Conservation (phyloP, 2,329 filamentous ascomycete genomes). For the Calonectria montana region DNA sequence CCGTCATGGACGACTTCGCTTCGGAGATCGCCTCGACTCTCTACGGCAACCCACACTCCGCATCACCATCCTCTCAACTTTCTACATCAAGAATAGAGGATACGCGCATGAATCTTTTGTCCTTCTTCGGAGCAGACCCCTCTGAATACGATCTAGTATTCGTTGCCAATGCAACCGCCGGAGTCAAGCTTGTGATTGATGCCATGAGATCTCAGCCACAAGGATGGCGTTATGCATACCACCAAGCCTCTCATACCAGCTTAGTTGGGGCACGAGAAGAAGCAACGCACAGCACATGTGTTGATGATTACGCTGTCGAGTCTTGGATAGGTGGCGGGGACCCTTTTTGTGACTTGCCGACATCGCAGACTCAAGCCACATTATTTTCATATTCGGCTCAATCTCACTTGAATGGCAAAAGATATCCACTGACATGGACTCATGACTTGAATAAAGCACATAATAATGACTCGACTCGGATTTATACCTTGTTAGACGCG, state of each 20-base stretch:
- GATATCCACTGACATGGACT: conserved; percentile 79
- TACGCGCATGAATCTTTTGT: conserved; percentile 75
- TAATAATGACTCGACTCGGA: conserved; percentile 34
- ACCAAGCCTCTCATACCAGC: conserved; percentile 87
- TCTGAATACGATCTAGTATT: conserved; percentile 89
- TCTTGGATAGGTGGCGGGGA: conserved; percentile 67
- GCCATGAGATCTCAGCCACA: conserved; percentile 73
- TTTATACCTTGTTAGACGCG: conserved; percentile 84
- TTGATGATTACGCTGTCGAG: conserved; percentile 73
- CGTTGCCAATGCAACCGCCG: conserved; percentile 91
- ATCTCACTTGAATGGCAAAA: conserved; percentile 89
- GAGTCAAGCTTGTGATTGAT: conserved; percentile 87
- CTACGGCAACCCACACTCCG: conserved; percentile 93
- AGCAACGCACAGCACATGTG: conserved; percentile 72
- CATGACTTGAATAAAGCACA: conserved; percentile 53
- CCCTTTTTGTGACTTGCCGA: conserved; percentile 42
- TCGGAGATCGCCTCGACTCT: conserved; percentile 81
- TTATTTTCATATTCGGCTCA: conserved; percentile 88
- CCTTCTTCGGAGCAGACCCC: conserved; percentile 85
- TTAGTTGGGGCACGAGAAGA: conserved; percentile 83
- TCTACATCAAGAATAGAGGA: conserved; percentile 82
- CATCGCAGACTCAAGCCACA: conserved; percentile 41
- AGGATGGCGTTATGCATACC: conserved; percentile 88
- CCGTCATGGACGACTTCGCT: conserved; percentile 82
- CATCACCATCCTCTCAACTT: conserved; percentile 82